Conservation (phyloP, 2,329 filamentous ascomycete genomes). For the Rutstroemia sp. region DNA sequence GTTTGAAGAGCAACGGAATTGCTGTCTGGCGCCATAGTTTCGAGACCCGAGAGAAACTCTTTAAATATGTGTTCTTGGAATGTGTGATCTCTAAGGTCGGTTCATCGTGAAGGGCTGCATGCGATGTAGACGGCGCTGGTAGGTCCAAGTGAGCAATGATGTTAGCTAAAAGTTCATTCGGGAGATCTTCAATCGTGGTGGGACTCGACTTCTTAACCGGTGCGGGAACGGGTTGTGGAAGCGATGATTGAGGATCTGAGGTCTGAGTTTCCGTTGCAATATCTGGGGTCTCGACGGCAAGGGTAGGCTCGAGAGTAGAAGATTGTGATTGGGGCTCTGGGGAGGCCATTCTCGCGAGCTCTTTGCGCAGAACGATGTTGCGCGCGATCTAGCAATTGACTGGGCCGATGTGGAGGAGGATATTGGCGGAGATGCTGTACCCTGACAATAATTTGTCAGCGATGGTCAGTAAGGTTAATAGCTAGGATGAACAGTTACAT, state of each 20-base stretch:
- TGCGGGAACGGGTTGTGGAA: not conserved
- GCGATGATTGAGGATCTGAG: not conserved
- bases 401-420: no score
- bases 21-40: constrained; percentile 44
- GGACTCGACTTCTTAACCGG: not conserved
- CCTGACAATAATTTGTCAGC: no score
- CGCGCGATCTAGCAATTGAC: no score
- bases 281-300: no score
- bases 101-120: constrained; percentile 38
- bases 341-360: no score
- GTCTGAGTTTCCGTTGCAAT: not conserved
- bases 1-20: constrained; percentile 50
- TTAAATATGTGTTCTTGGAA: constrained; percentile 39
- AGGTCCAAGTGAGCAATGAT: constrained; percentile 49
- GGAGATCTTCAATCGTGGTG: constrained; percentile 34
- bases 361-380: no score
- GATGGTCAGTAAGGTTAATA: no score
- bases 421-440: no score
- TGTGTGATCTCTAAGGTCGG: constrained; percentile 38
- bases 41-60: constrained; percentile 47
- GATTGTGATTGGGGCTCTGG: no score
- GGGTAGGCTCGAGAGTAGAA: no score
- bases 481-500: no score
- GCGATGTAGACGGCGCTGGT: constrained; percentile 40
- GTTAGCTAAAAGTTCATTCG: constrained; percentile 52